These are phyloP conservation scores for Strobilomyces confusus DNA, from an alignment of 768 basidiomycete species.

Conservation along the genomic window DNA sequence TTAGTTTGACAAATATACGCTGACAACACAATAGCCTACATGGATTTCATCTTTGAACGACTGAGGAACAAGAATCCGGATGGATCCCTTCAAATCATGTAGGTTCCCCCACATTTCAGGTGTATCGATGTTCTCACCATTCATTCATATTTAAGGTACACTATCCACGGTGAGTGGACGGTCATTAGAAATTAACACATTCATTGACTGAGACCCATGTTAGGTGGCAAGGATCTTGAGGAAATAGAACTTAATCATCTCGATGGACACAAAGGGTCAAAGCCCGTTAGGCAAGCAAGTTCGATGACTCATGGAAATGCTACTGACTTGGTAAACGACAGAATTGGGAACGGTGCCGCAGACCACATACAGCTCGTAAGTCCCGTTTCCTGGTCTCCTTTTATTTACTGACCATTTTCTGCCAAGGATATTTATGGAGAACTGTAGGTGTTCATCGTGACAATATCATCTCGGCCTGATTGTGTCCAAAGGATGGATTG, in stretches of 20 bases:
- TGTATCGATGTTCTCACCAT: background rate
- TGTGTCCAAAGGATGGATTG: conserved; percentile 71
- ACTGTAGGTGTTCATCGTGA: conserved; percentile 41
- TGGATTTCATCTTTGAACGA: conserved; percentile 88
- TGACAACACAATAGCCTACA: conserved; percentile 52
- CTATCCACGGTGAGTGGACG: conserved; percentile 68
- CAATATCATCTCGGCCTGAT: background rate
- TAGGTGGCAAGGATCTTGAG: conserved; percentile 73
- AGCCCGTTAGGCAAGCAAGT: conserved; percentile 58
- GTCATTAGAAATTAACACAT: background rate
- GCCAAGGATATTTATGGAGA: conserved; percentile 94
- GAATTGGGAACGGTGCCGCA: conserved; percentile 94
- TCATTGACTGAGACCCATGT: background rate
- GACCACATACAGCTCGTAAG: conserved; percentile 85
- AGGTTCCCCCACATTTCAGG: background rate
- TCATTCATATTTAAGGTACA: conserved; percentile 46
- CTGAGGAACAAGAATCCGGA: conserved; percentile 82
- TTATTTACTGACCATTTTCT: background rate
- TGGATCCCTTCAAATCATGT: conserved; percentile 94
- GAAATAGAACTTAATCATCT: conserved; percentile 83
- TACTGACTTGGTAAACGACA: conserved; percentile 17
- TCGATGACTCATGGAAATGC: background rate
- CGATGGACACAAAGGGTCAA: conserved; percentile 83
- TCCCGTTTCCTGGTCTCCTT: background rate
- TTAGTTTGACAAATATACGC: background rate